A percentile compares a stretch with the other conserved stretches of the same genome.
phyloP scores from a whole-genome alignment of 2,329 filamentous ascomycete species.

The Lachnellula suecica region DNA sequence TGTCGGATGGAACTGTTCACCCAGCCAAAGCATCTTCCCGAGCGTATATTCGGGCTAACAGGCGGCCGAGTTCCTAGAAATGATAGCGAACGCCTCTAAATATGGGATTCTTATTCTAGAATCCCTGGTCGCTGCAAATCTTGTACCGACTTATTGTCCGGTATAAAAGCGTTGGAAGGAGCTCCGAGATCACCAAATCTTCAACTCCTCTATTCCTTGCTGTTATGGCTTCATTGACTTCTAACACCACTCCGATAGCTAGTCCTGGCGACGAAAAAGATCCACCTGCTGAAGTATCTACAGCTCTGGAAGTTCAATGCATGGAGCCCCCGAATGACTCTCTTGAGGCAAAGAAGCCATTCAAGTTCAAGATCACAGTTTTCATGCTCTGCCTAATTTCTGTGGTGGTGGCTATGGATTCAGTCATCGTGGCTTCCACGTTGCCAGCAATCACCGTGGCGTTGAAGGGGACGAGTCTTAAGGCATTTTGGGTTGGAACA shows the following conservation, averaged over 20 bases:
- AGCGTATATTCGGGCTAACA: not conserved
- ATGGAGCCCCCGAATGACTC: not conserved
- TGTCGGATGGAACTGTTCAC: too few relatives aligned
- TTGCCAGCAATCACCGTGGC: slow-evolving; percentile 16
- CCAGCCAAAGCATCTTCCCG: not conserved
- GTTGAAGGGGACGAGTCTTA: slow-evolving; percentile 11
- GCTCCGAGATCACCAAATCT: too few relatives aligned
- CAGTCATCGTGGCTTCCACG: slow-evolving; percentile 17
- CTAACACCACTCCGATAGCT: too few relatives aligned
- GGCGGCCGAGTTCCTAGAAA: too few relatives aligned
- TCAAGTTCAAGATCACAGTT: slow-evolving; percentile 14
- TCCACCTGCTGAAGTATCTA: not conserved
- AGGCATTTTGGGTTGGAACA: slow-evolving; percentile 19
- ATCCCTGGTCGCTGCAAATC: too few relatives aligned
- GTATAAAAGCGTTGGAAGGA: too few relatives aligned
- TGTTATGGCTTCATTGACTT: too few relatives aligned
- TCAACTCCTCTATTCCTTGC: too few relatives aligned
- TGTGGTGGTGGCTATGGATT: slow-evolving; percentile 14
- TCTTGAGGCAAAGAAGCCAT: slow-evolving; percentile 5
- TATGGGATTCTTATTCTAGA: too few relatives aligned
- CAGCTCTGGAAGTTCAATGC: not conserved
- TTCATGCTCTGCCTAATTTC: slow-evolving; percentile 15
- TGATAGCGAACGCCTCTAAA: too few relatives aligned
- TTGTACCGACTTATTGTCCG: too few relatives aligned
- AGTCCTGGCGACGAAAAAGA: not conserved